Percentiles rank a stretch among this genome's conserved stretches.
Conservation (phyloP, 139 green algal genomes). For the Spirogloea muscicola region DNA sequence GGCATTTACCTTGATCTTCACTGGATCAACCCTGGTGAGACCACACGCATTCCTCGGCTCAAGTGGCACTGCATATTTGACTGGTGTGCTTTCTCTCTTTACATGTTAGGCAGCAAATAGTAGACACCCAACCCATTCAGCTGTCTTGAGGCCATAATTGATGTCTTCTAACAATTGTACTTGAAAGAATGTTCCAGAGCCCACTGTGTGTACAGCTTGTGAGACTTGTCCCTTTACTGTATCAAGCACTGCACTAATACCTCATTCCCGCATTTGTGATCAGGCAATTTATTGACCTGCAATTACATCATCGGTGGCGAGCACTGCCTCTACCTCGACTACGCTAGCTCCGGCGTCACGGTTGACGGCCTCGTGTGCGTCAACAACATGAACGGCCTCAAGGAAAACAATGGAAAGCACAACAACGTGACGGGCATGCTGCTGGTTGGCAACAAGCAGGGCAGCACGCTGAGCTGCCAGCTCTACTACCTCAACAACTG, state of each 20-base stretch:
- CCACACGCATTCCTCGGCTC: too few species aligned
- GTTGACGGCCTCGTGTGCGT: conserved; percentile 7
- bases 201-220: too few species aligned
- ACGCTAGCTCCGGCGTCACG: neutral
- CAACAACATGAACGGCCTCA: neutral
- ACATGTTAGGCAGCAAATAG: too few species aligned
- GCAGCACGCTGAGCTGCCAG: conserved; percentile 6
- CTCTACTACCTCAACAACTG: conserved; percentile 15
- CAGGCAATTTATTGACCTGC: conserved; percentile 6
- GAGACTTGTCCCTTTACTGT: too few species aligned
- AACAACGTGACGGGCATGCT: neutral
- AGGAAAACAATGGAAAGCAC: neutral
- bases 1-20: conserved; percentile 2
- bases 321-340: conserved; percentile 21
- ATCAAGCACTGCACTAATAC: too few species aligned
- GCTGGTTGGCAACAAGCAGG: neutral
- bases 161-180: too few species aligned
- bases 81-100: too few species aligned
- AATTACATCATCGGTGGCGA: neutral
- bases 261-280: too few species aligned
- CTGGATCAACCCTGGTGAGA: conserved; percentile 9
- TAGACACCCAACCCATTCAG: too few species aligned
- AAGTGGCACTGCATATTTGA: too few species aligned
- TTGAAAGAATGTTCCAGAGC: too few species aligned
- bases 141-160: too few species aligned